Evolutionary conservation across 2,329 filamentous ascomycete genomes (phyloP).

Genomic region (Penicillium hordei): DNA sequence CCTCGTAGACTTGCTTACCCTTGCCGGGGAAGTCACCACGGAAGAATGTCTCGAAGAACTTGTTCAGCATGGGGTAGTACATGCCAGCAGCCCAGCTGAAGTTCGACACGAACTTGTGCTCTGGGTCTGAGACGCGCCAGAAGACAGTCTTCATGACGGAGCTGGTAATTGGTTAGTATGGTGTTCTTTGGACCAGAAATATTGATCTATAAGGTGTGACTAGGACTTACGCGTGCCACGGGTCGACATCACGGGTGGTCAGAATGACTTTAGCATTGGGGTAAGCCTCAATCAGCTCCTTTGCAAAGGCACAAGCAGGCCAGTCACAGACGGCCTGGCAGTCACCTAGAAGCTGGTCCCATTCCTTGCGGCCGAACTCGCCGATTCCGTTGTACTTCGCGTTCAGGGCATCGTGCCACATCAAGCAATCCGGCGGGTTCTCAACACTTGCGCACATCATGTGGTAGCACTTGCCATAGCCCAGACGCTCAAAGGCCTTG

Average conservation of each 20-base stretch:
- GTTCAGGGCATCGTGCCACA: slow-evolving; percentile 69
- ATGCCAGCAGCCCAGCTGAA: slow-evolving; percentile 65
- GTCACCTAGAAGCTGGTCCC: slow-evolving; percentile 67
- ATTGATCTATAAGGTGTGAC: not conserved
- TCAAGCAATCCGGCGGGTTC: slow-evolving; percentile 65
- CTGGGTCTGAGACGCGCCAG: slow-evolving; percentile 65
- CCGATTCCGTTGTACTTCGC: slow-evolving; percentile 63
- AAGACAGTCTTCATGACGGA: slow-evolving; percentile 67
- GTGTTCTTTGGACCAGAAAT: not conserved
- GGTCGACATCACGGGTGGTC: slow-evolving; percentile 65
- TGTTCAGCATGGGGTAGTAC: slow-evolving; percentile 69
- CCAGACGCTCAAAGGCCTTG: slow-evolving; percentile 64
- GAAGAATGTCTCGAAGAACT: slow-evolving; percentile 69
- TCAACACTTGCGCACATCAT: slow-evolving; percentile 70
- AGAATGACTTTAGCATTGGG: slow-evolving; percentile 71
- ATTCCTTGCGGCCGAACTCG: slow-evolving; percentile 65
- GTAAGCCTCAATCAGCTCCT: slow-evolving; percentile 69
- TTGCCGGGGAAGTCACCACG: slow-evolving; percentile 64
- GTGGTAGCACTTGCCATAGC: slow-evolving; percentile 69
- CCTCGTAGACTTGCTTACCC: slow-evolving; percentile 62
- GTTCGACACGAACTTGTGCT: slow-evolving; percentile 56
- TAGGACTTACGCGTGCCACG: slow-evolving; percentile 54
- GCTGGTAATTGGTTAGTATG: slow-evolving; percentile 19
- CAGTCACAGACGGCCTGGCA: slow-evolving; percentile 68
- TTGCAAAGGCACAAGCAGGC: slow-evolving; percentile 66